Evolutionary conservation across 2,329 filamentous ascomycete genomes (phyloP).

Genomic region (Colletotrichum paranaense): DNA sequence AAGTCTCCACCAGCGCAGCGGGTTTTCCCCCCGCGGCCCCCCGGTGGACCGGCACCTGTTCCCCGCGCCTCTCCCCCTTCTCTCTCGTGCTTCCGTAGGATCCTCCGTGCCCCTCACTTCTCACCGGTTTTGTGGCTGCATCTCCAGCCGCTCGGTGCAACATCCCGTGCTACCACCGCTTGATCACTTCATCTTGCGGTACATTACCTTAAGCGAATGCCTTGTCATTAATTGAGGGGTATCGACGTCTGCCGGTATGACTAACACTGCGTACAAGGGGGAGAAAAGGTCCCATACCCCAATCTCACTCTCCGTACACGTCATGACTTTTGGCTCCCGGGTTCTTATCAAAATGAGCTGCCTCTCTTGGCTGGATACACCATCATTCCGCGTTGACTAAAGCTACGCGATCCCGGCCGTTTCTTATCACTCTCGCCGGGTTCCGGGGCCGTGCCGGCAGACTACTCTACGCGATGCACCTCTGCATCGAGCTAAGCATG

Average conservation of each 20-base stretch:
- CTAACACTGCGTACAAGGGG: background rate
- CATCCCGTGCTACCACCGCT: background rate
- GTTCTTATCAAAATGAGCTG: constrained; percentile 26
- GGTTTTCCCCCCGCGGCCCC: background rate
- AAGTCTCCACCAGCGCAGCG: background rate
- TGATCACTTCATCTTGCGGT: background rate
- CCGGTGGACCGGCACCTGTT: background rate
- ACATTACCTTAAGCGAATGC: background rate
- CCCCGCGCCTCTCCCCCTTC: background rate
- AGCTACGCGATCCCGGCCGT: background rate
- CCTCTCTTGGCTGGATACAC: constrained; percentile 10
- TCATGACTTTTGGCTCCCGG: constrained; percentile 24
- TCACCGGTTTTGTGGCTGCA: background rate
- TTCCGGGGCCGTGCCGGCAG: background rate
- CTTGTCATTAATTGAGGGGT: background rate
- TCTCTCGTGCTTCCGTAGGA: background rate
- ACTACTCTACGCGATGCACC: constrained; percentile 15
- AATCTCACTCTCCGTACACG: constrained; percentile 1
- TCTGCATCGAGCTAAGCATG: constrained; percentile 8
- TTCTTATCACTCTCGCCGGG: constrained; percentile 21
- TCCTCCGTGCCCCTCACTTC: background rate
- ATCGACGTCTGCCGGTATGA: background rate
- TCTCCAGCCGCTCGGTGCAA: background rate
- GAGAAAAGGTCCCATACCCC: background rate
- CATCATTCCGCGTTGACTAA: background rate